These are phyloP conservation scores for Yarrowia sp. DNA, from an alignment of 805 yeast species.

Conservation along the genomic window DNA sequence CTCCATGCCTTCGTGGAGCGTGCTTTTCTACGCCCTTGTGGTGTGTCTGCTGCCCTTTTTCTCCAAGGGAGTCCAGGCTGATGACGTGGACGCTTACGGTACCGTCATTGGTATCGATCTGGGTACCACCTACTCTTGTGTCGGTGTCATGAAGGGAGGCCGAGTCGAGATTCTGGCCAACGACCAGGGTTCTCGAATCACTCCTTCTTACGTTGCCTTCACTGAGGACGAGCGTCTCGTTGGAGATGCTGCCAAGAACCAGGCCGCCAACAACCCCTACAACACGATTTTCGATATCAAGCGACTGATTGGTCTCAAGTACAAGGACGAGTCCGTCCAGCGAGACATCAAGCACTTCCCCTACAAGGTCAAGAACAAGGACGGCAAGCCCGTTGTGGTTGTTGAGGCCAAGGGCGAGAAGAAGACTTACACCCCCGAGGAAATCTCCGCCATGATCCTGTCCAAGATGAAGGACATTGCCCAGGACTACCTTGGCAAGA, in stretches of 20 bases:
- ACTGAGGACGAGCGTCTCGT: slow-evolving; percentile 88
- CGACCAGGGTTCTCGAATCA: slow-evolving; percentile 96
- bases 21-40: slow-evolving; percentile 39
- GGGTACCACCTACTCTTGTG: slow-evolving; percentile 98
- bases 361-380: slow-evolving; percentile 62
- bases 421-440: slow-evolving; percentile 85
- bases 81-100: slow-evolving; percentile 44
- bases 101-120: slow-evolving; percentile 88
- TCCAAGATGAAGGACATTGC: slow-evolving; percentile 91
- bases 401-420: slow-evolving; percentile 72
- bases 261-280: slow-evolving; percentile 82
- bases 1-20: slow-evolving; percentile 35
- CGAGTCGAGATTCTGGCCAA: slow-evolving; percentile 91
- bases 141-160: slow-evolving; percentile 80
- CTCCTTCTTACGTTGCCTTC: slow-evolving; percentile 93
- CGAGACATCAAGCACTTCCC: slow-evolving; percentile 82
- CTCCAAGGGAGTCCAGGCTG: slow-evolving; percentile 35
- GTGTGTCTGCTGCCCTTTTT: slow-evolving; percentile 41
- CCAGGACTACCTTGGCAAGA: slow-evolving; percentile 81
- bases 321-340: slow-evolving; percentile 72
- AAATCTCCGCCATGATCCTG: slow-evolving; percentile 86
- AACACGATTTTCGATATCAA: slow-evolving; percentile 90
- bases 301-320: slow-evolving; percentile 85
- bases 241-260: slow-evolving; percentile 96
- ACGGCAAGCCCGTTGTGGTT: slow-evolving; percentile 79